Conservation (phyloP, 495 filamentous ascomycete species). For the Hyaloscypha bicolor region DNA sequence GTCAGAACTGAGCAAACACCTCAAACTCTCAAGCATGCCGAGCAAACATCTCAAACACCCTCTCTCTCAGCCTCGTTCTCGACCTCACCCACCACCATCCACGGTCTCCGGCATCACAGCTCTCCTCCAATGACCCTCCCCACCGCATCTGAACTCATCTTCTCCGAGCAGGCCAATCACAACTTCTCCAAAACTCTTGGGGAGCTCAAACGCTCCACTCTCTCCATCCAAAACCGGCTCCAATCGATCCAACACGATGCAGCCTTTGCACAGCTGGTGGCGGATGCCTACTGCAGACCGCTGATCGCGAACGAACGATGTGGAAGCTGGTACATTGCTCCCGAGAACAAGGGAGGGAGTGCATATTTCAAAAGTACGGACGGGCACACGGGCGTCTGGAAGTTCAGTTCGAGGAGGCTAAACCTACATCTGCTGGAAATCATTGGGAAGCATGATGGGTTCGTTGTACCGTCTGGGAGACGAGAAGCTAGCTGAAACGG, state of each 20-base stretch:
- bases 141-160: constrained; percentile 44
- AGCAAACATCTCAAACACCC: neutral
- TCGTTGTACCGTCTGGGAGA: constrained; percentile 8
- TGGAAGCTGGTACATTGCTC: constrained; percentile 92
- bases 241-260: constrained; percentile 70
- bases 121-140: constrained; percentile 16
- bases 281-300: constrained; percentile 59
- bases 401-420: constrained; percentile 79
- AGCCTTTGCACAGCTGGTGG: constrained; percentile 62
- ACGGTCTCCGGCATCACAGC: no score
- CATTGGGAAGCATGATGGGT: constrained; percentile 66
- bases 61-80: neutral
- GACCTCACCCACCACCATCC: neutral
- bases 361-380: constrained; percentile 98
- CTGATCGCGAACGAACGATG: constrained; percentile 93
- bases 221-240: constrained; percentile 79
- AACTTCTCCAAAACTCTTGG: constrained; percentile 55
- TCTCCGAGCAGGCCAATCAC: constrained; percentile 52
- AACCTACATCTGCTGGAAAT: constrained; percentile 77
- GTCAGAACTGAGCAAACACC: no score
- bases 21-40: no score
- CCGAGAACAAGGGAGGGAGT: constrained; percentile 63
- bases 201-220: constrained; percentile 69
- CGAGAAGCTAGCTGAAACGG: neutral
- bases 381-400: constrained; percentile 88